These are phyloP conservation scores for Plasmodium knowlesi DNA, from an alignment of 169 alveolate genomes.

Conservation along the genomic window DNA sequence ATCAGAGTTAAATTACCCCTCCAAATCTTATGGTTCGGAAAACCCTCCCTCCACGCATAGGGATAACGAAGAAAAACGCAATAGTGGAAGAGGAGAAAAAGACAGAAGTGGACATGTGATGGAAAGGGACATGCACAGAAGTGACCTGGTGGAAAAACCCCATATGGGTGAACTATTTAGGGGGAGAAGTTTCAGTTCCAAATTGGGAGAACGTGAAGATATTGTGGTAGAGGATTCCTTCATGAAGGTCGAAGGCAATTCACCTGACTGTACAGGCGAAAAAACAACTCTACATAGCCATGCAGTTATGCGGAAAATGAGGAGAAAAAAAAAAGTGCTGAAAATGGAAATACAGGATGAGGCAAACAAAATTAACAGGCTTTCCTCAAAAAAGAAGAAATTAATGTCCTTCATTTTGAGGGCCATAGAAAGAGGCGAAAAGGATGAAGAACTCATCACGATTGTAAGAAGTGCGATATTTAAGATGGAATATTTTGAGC, in stretches of 20 bases:
- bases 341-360: background rate
- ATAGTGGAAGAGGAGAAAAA: background rate
- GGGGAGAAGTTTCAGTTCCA: background rate
- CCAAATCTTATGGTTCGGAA: background rate
- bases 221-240: background rate
- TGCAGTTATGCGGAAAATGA: background rate
- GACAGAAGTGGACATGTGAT: background rate
- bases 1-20: background rate
- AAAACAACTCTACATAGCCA: background rate
- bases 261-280: background rate
- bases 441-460: background rate
- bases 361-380: background rate
- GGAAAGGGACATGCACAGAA: background rate
- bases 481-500: slow-evolving; percentile 18
- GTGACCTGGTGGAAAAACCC: background rate
- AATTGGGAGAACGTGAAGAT: background rate
- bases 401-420: background rate
- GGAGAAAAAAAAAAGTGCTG: background rate
- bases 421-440: background rate
- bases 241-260: background rate
- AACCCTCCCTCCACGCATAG: background rate
- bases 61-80: background rate
- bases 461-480: background rate
- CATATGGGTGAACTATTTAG: background rate
- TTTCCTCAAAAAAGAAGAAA: slow-evolving; percentile 4